Conservation (phyloP, 75 land plant genomes). For the Cryptomeria japonica region DNA sequence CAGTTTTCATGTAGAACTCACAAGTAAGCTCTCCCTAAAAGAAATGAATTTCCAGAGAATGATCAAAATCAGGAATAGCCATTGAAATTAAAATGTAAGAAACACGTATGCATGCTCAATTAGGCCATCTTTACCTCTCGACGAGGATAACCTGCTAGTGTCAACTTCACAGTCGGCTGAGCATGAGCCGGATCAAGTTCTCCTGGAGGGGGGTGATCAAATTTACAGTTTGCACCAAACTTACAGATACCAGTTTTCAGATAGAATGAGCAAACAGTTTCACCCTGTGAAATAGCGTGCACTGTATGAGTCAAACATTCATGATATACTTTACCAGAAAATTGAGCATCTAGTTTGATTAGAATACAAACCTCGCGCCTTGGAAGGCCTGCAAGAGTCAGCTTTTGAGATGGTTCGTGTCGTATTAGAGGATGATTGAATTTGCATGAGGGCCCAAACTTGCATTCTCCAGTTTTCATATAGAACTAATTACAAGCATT, state of each 20-base stretch:
- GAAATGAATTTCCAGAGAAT: not conserved
- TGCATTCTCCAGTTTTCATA: constrained; percentile 56
- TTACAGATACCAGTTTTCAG: constrained; percentile 52
- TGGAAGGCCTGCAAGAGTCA: constrained; percentile 45
- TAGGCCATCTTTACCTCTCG: constrained; percentile 61
- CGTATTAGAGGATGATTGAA: constrained; percentile 42
- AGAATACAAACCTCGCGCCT: constrained; percentile 25
- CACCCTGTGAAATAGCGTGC: constrained; percentile 26
- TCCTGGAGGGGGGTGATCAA: constrained; percentile 59
- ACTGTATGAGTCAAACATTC: not conserved
- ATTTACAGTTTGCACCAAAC: constrained; percentile 49
- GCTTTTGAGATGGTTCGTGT: constrained; percentile 18
- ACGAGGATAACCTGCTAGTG: constrained; percentile 91
- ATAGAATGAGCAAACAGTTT: constrained; percentile 39
- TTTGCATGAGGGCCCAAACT: constrained; percentile 44
- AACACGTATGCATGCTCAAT: not conserved
- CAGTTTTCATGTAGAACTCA: constrained; percentile 86
- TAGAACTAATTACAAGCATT: constrained; percentile 24
- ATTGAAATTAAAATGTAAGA: not conserved
- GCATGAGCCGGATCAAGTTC: constrained; percentile 10
- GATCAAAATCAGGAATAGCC: not conserved
- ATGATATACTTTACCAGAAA: not conserved
- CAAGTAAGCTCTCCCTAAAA: constrained; percentile 61
- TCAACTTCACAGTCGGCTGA: constrained; percentile 68
- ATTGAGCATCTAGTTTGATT: not conserved